Percentiles rank a stretch among this genome's conserved stretches.
These are phyloP conservation scores for Tulasnella calospora DNA, from an alignment of 768 basidiomycete genomes.

Conservation along the genomic window DNA sequence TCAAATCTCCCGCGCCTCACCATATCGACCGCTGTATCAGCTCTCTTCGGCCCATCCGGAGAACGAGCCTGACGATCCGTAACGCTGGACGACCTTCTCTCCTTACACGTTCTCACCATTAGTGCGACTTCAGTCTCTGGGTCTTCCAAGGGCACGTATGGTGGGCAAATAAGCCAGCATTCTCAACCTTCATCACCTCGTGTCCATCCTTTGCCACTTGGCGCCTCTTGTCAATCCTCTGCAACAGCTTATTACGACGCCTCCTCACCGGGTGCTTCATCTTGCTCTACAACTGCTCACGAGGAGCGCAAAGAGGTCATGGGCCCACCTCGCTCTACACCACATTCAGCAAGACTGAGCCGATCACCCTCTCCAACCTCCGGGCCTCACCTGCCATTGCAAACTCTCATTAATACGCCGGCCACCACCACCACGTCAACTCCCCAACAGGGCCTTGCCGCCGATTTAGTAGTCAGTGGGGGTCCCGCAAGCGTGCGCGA, in stretches of 20 bases:
- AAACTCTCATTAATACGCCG: neutral
- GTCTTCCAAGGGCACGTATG: neutral
- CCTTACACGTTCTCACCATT: neutral
- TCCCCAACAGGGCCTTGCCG: neutral
- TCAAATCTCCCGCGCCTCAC: neutral
- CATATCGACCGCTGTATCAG: neutral
- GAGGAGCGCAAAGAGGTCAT: neutral
- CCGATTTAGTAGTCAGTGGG: neutral
- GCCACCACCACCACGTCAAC: neutral
- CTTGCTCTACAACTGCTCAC: neutral
- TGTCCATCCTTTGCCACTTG: neutral
- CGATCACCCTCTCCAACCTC: neutral
- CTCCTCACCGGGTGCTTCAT: neutral
- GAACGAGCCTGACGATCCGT: conserved; percentile 3
- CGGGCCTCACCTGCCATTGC: neutral
- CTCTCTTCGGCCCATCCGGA: neutral
- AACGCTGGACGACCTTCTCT: neutral
- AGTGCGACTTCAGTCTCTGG: neutral
- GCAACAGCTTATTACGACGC: conserved; percentile 9
- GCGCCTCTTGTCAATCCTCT: neutral
- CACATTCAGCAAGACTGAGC: neutral
- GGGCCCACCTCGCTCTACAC: neutral
- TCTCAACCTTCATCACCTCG: neutral
- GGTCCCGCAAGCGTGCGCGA: neutral
- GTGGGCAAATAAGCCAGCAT: too few species aligned